Conservation (phyloP, 169 alveolate genomes). For the Theileria parva region DNA sequence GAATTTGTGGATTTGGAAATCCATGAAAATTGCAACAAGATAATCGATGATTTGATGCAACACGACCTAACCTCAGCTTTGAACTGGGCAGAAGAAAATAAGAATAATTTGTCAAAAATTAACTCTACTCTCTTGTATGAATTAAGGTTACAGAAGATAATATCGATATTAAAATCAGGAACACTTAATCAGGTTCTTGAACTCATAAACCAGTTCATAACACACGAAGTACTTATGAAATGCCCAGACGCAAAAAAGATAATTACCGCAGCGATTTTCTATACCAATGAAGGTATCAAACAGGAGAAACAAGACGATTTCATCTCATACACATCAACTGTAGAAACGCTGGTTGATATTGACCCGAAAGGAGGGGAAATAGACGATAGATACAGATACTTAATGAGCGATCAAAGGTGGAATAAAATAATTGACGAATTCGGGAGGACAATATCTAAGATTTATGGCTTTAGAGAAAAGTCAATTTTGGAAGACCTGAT, state of each 20-base stretch:
- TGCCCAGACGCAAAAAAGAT: constrained; percentile 56
- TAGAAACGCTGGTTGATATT: background rate
- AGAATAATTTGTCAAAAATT: background rate
- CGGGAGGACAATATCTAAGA: constrained; percentile 10
- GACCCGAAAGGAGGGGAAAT: constrained; percentile 4
- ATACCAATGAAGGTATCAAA: background rate
- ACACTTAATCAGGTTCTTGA: constrained; percentile 16
- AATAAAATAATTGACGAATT: constrained; percentile 30
- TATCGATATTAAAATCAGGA: constrained; percentile 6
- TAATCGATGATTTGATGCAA: constrained; percentile 25
- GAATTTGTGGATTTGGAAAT: constrained; percentile 35
- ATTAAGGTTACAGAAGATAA: constrained; percentile 38
- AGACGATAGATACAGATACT: constrained; percentile 22
- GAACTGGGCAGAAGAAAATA: constrained; percentile 54
- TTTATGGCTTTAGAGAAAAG: constrained; percentile 37
- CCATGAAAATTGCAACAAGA: background rate
- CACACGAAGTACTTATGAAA: constrained; percentile 9
- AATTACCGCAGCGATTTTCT: constrained; percentile 45
- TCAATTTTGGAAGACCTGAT: constrained; percentile 71
- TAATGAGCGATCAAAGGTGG: constrained; percentile 47
- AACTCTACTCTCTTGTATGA: constrained; percentile 33
- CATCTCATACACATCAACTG: background rate
- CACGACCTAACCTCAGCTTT: constrained; percentile 34
- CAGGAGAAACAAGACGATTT: background rate
- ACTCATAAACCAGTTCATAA: constrained; percentile 16